Evolutionary conservation across 208 protist species (phyloP).

Genomic region (Naegleria gruberi): DNA sequence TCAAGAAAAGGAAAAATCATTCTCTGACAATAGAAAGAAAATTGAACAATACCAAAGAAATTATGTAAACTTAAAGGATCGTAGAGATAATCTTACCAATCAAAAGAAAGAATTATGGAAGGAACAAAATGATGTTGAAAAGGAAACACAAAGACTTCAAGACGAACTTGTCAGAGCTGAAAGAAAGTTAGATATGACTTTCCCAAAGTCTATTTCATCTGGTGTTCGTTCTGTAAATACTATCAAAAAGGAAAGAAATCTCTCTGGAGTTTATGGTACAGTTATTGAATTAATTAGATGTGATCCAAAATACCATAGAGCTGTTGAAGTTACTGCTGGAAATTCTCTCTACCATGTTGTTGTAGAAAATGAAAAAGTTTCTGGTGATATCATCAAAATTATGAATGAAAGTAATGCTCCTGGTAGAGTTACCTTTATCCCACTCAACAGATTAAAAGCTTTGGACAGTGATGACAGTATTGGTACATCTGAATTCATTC

Average conservation of each 20-base stretch:
- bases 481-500: background rate
- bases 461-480: background rate
- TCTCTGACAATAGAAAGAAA: background rate
- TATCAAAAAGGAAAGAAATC: slow-evolving; percentile 30
- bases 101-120: slow-evolving; percentile 14
- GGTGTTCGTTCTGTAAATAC: slow-evolving; percentile 36
- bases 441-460: slow-evolving; percentile 74
- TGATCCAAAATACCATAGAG: slow-evolving; percentile 67
- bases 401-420: slow-evolving; percentile 73
- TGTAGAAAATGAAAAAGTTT: slow-evolving; percentile 87
- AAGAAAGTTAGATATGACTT: slow-evolving; percentile 21
- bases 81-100: background rate
- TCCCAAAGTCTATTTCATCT: background rate
- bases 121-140: slow-evolving; percentile 33
- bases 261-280: slow-evolving; percentile 78
- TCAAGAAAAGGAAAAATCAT: background rate
- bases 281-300: slow-evolving; percentile 88
- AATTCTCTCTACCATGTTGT: slow-evolving; percentile 93
- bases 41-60: background rate
- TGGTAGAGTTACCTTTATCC: slow-evolving; percentile 92
- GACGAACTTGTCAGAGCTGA: slow-evolving; percentile 25
- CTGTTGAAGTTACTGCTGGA: slow-evolving; percentile 86
- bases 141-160: slow-evolving; percentile 36
- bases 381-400: slow-evolving; percentile 69
- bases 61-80: background rate